These are phyloP conservation scores for Hortaea werneckii DNA, from an alignment of 2,329 filamentous ascomycete species.

Conservation along the genomic window DNA sequence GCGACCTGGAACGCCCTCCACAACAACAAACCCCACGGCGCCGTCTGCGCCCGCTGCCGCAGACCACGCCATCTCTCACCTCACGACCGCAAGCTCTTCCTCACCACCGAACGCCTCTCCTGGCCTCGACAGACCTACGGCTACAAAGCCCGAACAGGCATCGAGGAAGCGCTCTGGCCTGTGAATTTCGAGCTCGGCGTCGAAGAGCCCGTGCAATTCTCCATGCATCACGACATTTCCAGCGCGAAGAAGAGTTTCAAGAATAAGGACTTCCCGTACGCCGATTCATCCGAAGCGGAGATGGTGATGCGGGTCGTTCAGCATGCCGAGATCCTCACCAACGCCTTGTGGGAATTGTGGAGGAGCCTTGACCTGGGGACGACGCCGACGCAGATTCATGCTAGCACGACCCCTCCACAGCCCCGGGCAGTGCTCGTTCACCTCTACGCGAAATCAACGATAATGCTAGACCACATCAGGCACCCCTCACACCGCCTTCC, in stretches of 20 bases:
- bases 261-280: slow-evolving; percentile 10
- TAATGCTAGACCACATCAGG: no score
- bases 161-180: slow-evolving; percentile 12
- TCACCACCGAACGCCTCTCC: slow-evolving; percentile 12
- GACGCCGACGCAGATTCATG: not conserved
- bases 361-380: not conserved
- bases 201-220: slow-evolving; percentile 11
- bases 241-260: slow-evolving; percentile 7
- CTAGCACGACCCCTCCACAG: not conserved
- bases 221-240: slow-evolving; percentile 9
- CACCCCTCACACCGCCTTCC: no score
- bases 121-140: slow-evolving; percentile 6
- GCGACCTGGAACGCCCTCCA: slow-evolving; percentile 10
- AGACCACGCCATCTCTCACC: slow-evolving; percentile 5
- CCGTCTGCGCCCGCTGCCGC: slow-evolving; percentile 9
- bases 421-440: not conserved
- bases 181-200: slow-evolving; percentile 12
- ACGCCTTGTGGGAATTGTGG: slow-evolving; percentile 8
- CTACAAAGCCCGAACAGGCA: slow-evolving; percentile 8
- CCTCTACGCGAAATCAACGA: not conserved
- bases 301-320: slow-evolving; percentile 9
- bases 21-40: slow-evolving; percentile 5
- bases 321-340: slow-evolving; percentile 9
- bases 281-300: slow-evolving; percentile 7
- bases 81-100: slow-evolving; percentile 14